A percentile compares a stretch with the other conserved stretches of the same genome.
phyloP scores from a whole-genome alignment of 2,329 filamentous ascomycete genomes.

The Cadophora sp. region DNA sequence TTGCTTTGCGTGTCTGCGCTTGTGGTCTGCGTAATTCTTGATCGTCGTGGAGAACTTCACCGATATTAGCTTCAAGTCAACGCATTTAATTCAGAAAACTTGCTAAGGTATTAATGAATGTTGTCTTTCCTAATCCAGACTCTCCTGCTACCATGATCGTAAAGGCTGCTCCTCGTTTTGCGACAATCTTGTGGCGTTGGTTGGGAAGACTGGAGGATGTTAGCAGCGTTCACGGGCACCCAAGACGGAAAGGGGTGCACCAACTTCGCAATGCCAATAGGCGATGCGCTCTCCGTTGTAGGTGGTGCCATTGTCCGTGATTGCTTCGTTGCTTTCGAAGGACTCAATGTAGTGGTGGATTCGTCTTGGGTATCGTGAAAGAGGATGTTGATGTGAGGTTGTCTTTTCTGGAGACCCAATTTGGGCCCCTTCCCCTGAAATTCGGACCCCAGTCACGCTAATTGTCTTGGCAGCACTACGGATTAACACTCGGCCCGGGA shows the following conservation, averaged over 20 bases:
- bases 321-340: slow-evolving; percentile 1
- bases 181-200: slow-evolving; percentile 78
- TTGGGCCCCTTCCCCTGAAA: slow-evolving; percentile 30
- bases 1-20: slow-evolving; percentile 98
- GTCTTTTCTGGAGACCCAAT: slow-evolving; percentile 17
- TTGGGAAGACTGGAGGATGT: slow-evolving; percentile 50
- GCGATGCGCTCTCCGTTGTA: slow-evolving; percentile 66
- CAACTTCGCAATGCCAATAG: slow-evolving; percentile 74
- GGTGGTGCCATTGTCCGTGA: slow-evolving; percentile 58
- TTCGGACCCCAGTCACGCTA: slow-evolving; percentile 20
- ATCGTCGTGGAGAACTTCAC: slow-evolving; percentile 91
- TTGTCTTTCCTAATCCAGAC: slow-evolving; percentile 98
- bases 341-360: background rate
- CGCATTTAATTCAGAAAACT: background rate
- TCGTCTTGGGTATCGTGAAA: slow-evolving; percentile 15
- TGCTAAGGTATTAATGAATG: slow-evolving; percentile 96
- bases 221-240: slow-evolving; percentile 45
- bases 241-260: background rate
- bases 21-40: slow-evolving; percentile 99
- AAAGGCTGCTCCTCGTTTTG: slow-evolving; percentile 92
- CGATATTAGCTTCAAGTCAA: background rate
- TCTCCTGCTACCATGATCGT: slow-evolving; percentile 99
- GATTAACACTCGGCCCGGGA: slow-evolving; percentile 12
- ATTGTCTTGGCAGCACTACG: background rate
- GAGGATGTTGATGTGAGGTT: background rate